Evolutionary conservation across 305 asterid species (phyloP), one percentile per base, ranked within the genome.

Genomic region (Plantago rigida): DNA sequence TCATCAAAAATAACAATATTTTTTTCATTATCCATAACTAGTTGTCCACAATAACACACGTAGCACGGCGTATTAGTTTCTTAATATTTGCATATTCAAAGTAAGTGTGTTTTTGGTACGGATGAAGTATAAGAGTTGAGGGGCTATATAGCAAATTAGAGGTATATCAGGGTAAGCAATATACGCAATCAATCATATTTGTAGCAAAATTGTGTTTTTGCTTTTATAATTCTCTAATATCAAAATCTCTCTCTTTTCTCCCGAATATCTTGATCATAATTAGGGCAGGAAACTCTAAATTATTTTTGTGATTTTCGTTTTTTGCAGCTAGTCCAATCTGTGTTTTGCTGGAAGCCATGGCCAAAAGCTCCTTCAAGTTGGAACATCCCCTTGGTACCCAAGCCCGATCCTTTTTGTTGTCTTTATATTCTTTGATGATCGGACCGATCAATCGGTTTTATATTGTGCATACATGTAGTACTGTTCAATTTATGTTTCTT

Each of bases 311-410:
- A 49, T 17, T 47, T n/a, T 5, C 3, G 19, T 17, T 41, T 24
- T 39, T 17, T 60, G 65, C 74, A 50, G 71, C 55, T 62, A 14
- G 54, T 51, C 48, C n/a, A 13, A 47, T 77, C 69, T 56, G 59
- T 50, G 29, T 56, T 63, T 17, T 39, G 28, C 56, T 49, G 58
- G 63, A 53, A 67, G 69, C 76, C 73, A 89, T 86, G 95, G 85
- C 86, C 22, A 84, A 81, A 62, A 79, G 82, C 75, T 76, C 83
- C 52, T 86, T 89, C 83, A 84, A 84, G 82, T 64, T 79, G 76
- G 84, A 84, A 61, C 86, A 89, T 47, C 85, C 97, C 60, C 75
- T 86, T n/a, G 97, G 97, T 89, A 82, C 19, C 51, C 12, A 50
- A 29, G 29, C 52, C 60, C 48, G 60, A 47, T 31, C 56, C 15